Base-by-base conservation (phyloP, 192 early-diverging fungal genomes). In the Podila clonocystis region DNA sequence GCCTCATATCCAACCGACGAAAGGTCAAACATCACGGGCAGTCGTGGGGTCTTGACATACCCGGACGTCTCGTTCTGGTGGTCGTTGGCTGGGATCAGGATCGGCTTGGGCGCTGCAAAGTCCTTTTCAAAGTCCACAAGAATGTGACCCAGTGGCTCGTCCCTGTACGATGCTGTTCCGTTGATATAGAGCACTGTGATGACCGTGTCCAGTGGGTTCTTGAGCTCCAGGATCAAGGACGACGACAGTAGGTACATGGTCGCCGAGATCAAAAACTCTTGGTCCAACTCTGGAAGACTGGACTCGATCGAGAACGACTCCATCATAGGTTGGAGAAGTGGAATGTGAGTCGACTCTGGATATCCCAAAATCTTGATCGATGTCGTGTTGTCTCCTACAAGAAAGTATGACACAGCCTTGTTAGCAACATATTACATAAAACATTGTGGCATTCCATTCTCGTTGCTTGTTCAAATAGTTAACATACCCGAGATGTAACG, bases 1-100 rank as follows among this genome's bases (percentile, higher is more conserved):
- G 82, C 83, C 61, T 88, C 87, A 60, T 83, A 79, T 19, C 84
- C 87, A 6, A 78, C 62, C 4, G 77, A 80, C 4, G 66, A 80
- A 24, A 80, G 52, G n/a, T 80, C 70, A 68, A 80, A 69, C 57
- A 48, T 48, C 34, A 73, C 70, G 20, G 77, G 77, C 50, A 80
- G 49, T 30, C 62, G 31, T 19, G 77, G 71, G 0, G 77, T 80
- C 71, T 73, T 80, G 50, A 58, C 71, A 62, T 80, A 80, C 2
- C 77, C 77, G 1, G 77, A 80, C 12, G 65, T 73, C 58, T 65
- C 71, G 26, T 80, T 68, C 62, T 73, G 65, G 19, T 80, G 77
- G 38, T 80, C 67, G 15, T 80, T 80, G 31, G 77, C 77, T 1
- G 77, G 77, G 57, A 80, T 80, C 28, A 80, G 9, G 33, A 80